Evolutionary conservation across 176 grass and related monocot genomes (phyloP).

Genomic region (Raddia guianensis): DNA sequence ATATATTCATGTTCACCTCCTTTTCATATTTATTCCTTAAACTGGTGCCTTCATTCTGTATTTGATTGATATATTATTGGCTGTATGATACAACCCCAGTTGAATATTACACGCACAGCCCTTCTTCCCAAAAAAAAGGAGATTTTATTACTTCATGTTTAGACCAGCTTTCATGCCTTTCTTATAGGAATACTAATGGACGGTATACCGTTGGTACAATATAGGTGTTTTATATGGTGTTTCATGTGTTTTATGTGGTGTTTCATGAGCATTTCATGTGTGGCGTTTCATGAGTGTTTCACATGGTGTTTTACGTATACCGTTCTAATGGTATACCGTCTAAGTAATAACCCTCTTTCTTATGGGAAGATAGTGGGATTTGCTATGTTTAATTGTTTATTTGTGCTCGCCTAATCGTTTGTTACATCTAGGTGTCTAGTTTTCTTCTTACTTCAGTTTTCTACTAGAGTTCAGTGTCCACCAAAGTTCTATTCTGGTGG

Average conservation of each 20-base stretch:
- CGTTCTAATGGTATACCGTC: too few species aligned
- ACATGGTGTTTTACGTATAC: too few species aligned
- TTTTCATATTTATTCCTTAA: not conserved
- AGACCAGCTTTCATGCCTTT: not conserved
- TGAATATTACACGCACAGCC: not conserved
- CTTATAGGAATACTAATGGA: not conserved
- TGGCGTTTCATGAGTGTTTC: too few species aligned
- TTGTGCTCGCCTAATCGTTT: not conserved
- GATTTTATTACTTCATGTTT: not conserved
- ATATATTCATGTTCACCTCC: not conserved
- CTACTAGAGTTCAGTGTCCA: not conserved
- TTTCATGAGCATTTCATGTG: too few species aligned
- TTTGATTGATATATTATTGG: not conserved
- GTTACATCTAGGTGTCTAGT: not conserved
- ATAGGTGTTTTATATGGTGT: too few species aligned
- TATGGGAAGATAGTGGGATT: not conserved
- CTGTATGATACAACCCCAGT: conserved; percentile 10
- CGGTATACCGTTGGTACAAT: too few species aligned
- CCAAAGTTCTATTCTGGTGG: too few species aligned
- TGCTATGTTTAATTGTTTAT: not conserved
- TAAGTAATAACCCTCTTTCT: not conserved
- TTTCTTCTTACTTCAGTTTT: conserved; percentile 20
- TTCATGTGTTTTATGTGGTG: too few species aligned
- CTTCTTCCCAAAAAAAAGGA: not conserved
- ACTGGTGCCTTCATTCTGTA: not conserved